Base-by-base conservation (phyloP, 2,329 filamentous ascomycete genomes). In the Ophiocordyceps australis region DNA sequence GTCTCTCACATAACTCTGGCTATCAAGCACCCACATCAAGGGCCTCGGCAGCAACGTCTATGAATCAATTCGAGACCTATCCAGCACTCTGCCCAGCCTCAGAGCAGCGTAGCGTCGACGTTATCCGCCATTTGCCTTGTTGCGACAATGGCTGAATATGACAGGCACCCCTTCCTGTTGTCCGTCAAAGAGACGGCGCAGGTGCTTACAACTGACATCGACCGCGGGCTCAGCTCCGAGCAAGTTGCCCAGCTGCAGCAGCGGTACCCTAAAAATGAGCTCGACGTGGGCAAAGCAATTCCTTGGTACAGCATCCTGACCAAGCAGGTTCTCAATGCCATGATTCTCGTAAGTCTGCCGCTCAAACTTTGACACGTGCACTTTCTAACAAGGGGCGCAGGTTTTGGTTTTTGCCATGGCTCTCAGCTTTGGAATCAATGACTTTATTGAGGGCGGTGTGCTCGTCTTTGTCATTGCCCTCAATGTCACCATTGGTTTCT, bases 331-430 rank as follows among this genome's bases (percentile, higher is more conserved):
- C 66, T 72, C 42, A 83, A 83, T 56, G 76, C 77, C 30, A 81
- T 82, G 77, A 76, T 77, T 29, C 49, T 82, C 39, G 67, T 69
- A 50, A 36, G 63, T 53, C 15, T 5, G 19, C n/a, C 14, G 27
- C 14, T 8, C 13, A 14, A 11, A 9, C 11, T 6, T n/a, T 10
- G 16, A 17, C 19, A 30, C 25, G 7, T 10, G 20, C 10, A 14
- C 14, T 23, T 12, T 18, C 13, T 26, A 29, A 26, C 28, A 23
- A n/a, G 9, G 14, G 7, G 15, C 11, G 8, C 17, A 79, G 74
- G 74, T 82, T 25, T 63, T 86, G 26, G 58, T 79, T 28, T 75
- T 85, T 39, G 77, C 77, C 39, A 81, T 83, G 73, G 73, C 67
- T 23, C 59, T 74, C 21, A 71, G 66, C 32, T 78, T 75, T 44